phyloP scores from a whole-genome alignment of 306 rosid species.

The Quillaja saponaria region DNA sequence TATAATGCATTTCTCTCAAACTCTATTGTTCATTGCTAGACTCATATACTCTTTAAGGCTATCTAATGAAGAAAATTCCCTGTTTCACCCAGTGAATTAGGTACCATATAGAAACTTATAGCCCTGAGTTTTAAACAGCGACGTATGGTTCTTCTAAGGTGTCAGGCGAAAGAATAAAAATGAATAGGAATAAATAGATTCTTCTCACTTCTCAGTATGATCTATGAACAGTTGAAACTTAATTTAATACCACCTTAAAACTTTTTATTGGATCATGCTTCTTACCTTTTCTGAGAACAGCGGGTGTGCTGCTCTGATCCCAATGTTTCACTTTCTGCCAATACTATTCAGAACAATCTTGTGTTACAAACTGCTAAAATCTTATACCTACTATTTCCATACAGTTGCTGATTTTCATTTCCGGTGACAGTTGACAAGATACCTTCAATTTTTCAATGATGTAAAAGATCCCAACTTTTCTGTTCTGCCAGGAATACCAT shows the following conservation, averaged over 20 bases:
- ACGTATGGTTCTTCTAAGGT: constrained; percentile 3
- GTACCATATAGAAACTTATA: constrained; percentile 15
- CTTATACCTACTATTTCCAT: constrained; percentile 7
- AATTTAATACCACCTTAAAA: constrained; percentile 17
- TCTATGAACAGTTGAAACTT: constrained; percentile 10
- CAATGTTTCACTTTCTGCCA: constrained; percentile 40
- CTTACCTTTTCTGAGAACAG: constrained; percentile 15
- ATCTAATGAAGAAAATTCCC: background rate
- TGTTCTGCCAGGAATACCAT: background rate
- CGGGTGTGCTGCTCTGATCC: constrained; percentile 31
- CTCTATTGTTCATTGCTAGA: no score
- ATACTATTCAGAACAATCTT: constrained; percentile 20
- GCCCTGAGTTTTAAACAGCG: constrained; percentile 2
- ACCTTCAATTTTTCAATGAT: constrained; percentile 14
- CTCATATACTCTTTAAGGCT: no score
- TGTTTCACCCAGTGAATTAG: background rate
- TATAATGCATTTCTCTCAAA: constrained; percentile 7
- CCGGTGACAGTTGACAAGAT: constrained; percentile 5
- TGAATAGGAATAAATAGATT: constrained; percentile 19
- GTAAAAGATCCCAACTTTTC: constrained; percentile 35
- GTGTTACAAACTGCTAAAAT: constrained; percentile 18
- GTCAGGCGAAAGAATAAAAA: background rate
- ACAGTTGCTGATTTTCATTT: constrained; percentile 18
- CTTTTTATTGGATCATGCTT: constrained; percentile 24
- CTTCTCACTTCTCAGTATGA: constrained; percentile 17